Evolutionary conservation across 192 early-diverging fungal species (phyloP), one percentile per base, ranked within the genome.

Genomic region (Bifiguratus adelaidae): DNA sequence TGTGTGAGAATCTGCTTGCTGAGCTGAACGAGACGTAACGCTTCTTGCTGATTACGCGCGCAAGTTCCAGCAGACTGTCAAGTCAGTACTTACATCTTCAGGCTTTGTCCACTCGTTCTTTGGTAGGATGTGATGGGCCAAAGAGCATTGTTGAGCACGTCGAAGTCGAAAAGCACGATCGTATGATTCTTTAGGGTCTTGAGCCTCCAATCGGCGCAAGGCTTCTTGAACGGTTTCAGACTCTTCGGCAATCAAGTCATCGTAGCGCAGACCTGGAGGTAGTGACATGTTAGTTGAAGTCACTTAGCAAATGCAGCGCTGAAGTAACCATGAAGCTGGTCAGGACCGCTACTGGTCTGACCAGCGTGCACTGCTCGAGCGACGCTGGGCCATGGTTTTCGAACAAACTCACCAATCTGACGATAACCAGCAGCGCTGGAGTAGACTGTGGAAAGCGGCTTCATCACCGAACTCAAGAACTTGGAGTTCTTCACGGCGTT

Each of bases 201-300:
- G 43, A 19, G 74, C 73, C 42, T 77, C 63, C 15, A 97, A 73
- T 18, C 92, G 83, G 53, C 76, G 66, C 34, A 95, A 60, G 3
- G 94, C 92, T 60, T 89, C 86, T 50, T 78, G 66, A 32, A 91
- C 81, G 36, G 90, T 67, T 20, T 76, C 73, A 38, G 68, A 85
- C 66, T 97, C 91, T 35, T 92, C 89, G 24, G 70, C 73, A 63
- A 93, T 69, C 36, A 97, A 64, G 65, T 95, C 94, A 73, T 97
- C 94, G 56, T 83, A 88, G 43, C 76, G 73, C 35, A 97, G 70
- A 50, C 94, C 94, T 85, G 34, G 23, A 24, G 25, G 30, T 30
- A 65, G 35, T n/a, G n/a, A 32, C 15, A 26, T 50, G 6, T 3
- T 18, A 41, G 21, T 25, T 5, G 6, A 15, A 8, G 6, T 30